These are phyloP conservation scores for Trichoderma harzianum DNA, from an alignment of 2,329 filamentous ascomycete species.

Conservation along the genomic window DNA sequence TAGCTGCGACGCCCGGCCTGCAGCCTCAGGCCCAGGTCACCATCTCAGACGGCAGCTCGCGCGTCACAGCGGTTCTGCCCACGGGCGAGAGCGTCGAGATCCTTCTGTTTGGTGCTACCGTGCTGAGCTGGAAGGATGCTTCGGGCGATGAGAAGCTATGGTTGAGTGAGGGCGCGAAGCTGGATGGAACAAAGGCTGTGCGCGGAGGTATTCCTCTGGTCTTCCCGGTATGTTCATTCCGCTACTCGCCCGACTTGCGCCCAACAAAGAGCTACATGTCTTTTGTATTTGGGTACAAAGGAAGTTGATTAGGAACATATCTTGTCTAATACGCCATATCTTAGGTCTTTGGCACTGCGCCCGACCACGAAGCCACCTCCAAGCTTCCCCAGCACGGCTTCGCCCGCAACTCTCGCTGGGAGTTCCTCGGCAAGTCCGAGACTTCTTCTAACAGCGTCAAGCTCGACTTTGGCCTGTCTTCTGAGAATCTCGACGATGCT, in stretches of 20 bases:
- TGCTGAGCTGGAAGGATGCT: constrained; percentile 87
- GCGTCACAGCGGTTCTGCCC: constrained; percentile 75
- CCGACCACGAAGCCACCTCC: constrained; percentile 71
- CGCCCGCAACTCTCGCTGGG: constrained; percentile 85
- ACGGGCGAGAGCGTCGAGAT: constrained; percentile 84
- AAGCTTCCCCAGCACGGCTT: constrained; percentile 91
- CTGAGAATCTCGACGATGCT: constrained; percentile 65
- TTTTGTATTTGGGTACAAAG: background rate
- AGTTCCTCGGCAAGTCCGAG: constrained; percentile 83
- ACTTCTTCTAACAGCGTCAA: constrained; percentile 66
- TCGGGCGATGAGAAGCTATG: constrained; percentile 79
- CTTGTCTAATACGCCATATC: background rate
- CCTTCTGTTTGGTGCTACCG: constrained; percentile 86
- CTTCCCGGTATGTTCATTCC: constrained; percentile 69
- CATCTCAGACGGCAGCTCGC: constrained; percentile 66
- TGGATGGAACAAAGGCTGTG: constrained; percentile 87
- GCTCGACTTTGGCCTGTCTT: constrained; percentile 90
- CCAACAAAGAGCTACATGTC: background rate
- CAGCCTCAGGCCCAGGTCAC: constrained; percentile 74
- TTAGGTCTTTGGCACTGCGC: constrained; percentile 81
- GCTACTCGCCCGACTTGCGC: background rate
- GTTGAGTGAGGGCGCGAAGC: constrained; percentile 72
- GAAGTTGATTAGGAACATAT: background rate
- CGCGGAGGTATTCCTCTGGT: constrained; percentile 89
- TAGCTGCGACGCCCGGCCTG: constrained; percentile 69